phyloP scores from a whole-genome alignment of 106 monocot genomes.

The Acorus calamus region DNA sequence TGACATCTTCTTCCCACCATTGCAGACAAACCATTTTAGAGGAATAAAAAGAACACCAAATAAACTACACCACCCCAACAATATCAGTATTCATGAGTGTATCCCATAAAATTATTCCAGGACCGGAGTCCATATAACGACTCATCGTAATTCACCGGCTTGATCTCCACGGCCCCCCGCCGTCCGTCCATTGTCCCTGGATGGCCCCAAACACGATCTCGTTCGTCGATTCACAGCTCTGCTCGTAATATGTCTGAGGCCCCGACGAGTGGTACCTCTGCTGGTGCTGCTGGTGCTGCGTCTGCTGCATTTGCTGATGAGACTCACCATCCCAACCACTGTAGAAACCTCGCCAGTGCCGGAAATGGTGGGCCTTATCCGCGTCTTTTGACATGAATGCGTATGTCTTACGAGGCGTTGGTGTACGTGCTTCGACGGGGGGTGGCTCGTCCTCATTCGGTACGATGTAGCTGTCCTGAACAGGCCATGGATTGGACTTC shows the following conservation, averaged over 20 bases:
- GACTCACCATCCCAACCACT: slow-evolving; percentile 43
- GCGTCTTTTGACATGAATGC: slow-evolving; percentile 88
- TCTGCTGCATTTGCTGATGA: slow-evolving; percentile 17
- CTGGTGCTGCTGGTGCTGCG: too few species aligned
- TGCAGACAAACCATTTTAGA: too few species aligned
- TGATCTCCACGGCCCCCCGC: slow-evolving; percentile 54
- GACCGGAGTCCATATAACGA: slow-evolving; percentile 52
- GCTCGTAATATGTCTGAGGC: slow-evolving; percentile 79
- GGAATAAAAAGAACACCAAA: too few species aligned
- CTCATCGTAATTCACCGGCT: slow-evolving; percentile 67
- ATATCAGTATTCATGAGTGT: slow-evolving; percentile 31
- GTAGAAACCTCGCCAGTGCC: slow-evolving; percentile 46
- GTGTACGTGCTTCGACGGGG: slow-evolving; percentile 43
- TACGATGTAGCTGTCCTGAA: slow-evolving; percentile 77
- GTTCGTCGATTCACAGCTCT: slow-evolving; percentile 71
- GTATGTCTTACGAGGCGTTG: slow-evolving; percentile 75
- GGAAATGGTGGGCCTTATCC: slow-evolving; percentile 70
- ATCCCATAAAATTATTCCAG: slow-evolving; percentile 35
- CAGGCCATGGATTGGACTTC: slow-evolving; percentile 36
- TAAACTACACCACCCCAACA: too few species aligned
- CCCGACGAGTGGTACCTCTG: slow-evolving; percentile 71
- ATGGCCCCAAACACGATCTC: slow-evolving; percentile 98
- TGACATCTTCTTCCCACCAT: too few species aligned
- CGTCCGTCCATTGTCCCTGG: slow-evolving; percentile 62
- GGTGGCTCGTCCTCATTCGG: slow-evolving; percentile 74